phyloP scores from a whole-genome alignment of 2,329 filamentous ascomycete genomes.

The Tolypocladium tundrense region DNA sequence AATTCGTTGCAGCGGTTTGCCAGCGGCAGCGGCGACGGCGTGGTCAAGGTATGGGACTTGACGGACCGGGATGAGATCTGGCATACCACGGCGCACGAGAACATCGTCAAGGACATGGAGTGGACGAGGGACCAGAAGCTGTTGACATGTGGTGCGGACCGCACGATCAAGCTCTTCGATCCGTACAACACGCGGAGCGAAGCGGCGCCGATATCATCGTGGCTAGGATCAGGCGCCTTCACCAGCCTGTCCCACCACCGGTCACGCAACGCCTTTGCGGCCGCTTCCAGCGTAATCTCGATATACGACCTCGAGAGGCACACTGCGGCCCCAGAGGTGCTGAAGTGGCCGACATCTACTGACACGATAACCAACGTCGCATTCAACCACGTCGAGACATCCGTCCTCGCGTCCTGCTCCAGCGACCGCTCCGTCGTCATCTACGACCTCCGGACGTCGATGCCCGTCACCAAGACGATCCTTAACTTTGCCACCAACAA shows the following conservation, averaged over 20 bases:
- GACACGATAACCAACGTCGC: conserved; percentile 84
- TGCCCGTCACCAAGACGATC: conserved; percentile 69
- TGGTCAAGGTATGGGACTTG: conserved; percentile 87
- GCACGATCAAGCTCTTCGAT: conserved; percentile 82
- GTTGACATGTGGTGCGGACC: conserved; percentile 77
- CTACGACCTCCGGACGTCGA: conserved; percentile 83
- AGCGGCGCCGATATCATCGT: conserved; percentile 68
- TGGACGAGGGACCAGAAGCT: conserved; percentile 84
- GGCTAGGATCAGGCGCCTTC: conserved; percentile 74
- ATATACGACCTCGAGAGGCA: conserved; percentile 82
- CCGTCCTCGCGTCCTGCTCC: conserved; percentile 74
- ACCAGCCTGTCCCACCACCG: conserved; percentile 78
- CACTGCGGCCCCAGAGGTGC: conserved; percentile 68
- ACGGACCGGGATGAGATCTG: conserved; percentile 63
- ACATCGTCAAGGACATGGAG: conserved; percentile 81
- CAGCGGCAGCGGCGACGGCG: conserved; percentile 80
- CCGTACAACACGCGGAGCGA: conserved; percentile 66
- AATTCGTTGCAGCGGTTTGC: conserved; percentile 64
- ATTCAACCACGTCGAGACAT: conserved; percentile 93
- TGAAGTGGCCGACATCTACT: conserved; percentile 77
- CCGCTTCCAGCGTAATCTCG: conserved; percentile 65
- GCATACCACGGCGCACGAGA: conserved; percentile 77
- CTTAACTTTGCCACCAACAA: conserved; percentile 76
- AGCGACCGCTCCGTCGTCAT: conserved; percentile 80
- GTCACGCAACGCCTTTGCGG: conserved; percentile 67